Base-by-base conservation (phyloP, 352 stramenopile genomes). In the Plasmopara muralis region DNA sequence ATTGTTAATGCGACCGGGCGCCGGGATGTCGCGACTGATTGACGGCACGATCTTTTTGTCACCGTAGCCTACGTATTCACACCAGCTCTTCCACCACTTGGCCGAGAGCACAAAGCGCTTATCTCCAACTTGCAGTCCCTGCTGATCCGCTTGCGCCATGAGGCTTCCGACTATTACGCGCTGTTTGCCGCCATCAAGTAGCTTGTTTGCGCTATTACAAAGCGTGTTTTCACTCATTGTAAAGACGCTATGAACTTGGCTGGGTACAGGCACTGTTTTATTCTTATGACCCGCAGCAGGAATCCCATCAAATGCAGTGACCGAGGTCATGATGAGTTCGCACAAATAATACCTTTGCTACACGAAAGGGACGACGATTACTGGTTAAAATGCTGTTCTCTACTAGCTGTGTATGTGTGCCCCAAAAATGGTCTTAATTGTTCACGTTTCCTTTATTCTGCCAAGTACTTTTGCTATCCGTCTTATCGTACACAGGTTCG, bases 11-110 rank as follows among this genome's bases (percentile, higher is more conserved):
- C 74, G 73, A 50, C 69, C 76, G n/a, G 71, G 74, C 7, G 66
- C n/a, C 0, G 55, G 34, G 31, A 68, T 66, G 13, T n/a, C 50
- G 7, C 35, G 33, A 5, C 46, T 46, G 20, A 34, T 34, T 3
- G 18, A 39, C 1, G 38, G 43, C 16, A 30, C 31, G 6, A 57
- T 41, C 8, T 75, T 40, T 38, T 65, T 57, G 13, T 67, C 66
- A n/a, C 84, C 64, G 33, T 75, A 89, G 38, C 60, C 63, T 9
- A 89, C 79, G 40, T 77, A 89, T 39, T 84, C 66, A 37, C 72
- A 74, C 82, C 82, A 92, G 44, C 76, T 71, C 55, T 92, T 64
- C 82, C 82, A 92, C 82, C 82, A 92, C 61, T 89, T 89, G 62
- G 73, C 76, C 29, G 74, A 71, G 34, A 92, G 55, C 48, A 92